phyloP scores from a whole-genome alignment of 129 eudicot genomes.

The Helianthus tuberosus region DNA sequence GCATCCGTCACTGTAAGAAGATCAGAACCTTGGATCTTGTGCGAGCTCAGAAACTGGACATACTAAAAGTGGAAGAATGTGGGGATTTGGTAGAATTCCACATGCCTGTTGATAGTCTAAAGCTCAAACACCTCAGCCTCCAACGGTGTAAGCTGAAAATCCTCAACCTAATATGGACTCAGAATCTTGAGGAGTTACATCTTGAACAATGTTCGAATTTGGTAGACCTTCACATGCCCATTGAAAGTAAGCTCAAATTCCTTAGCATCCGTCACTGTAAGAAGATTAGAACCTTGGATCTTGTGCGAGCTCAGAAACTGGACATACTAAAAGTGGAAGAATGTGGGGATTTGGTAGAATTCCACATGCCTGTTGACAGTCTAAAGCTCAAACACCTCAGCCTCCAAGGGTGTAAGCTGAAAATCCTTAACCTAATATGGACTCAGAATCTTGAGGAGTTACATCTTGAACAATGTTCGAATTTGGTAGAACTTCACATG shows the following conservation, averaged over 20 bases:
- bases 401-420: background rate
- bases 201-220: too few species aligned
- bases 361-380: background rate
- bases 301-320: background rate
- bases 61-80: background rate
- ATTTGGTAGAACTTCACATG: conserved; percentile 4
- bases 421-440: background rate
- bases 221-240: too few species aligned
- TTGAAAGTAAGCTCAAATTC: too few species aligned
- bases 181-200: background rate
- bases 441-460: background rate
- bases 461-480: background rate
- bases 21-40: background rate
- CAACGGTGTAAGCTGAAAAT: background rate
- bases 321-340: background rate
- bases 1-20: too few species aligned
- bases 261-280: too few species aligned
- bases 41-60: background rate
- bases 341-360: background rate
- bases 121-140: background rate
- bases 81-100: background rate
- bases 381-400: background rate
- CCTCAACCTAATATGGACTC: background rate
- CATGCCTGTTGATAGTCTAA: background rate
- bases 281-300: background rate